phyloP scores from a whole-genome alignment of 805 yeast species.

The Cyberlindnera misumaiensis region DNA sequence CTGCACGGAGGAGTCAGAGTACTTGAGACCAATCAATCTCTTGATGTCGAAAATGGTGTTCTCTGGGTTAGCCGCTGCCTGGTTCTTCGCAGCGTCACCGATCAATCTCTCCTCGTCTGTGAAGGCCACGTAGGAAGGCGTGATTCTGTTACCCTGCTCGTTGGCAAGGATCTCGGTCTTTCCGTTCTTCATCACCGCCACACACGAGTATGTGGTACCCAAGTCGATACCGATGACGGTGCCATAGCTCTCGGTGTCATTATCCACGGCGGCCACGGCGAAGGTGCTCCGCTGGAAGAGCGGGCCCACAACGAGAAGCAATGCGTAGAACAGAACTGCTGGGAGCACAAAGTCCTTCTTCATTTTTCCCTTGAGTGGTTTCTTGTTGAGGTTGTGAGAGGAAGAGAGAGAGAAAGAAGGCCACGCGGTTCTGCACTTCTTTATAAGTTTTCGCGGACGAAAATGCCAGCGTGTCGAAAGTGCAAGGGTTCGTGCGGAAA shows the following conservation, averaged over 20 bases:
- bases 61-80: conserved; percentile 80
- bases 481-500: no score
- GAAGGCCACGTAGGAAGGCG: conserved; percentile 92
- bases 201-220: conserved; percentile 97
- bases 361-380: conserved; percentile 4
- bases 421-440: no score
- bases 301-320: conserved; percentile 22
- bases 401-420: neutral
- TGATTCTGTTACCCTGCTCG: conserved; percentile 96
- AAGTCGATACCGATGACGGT: conserved; percentile 89
- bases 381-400: neutral
- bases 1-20: conserved; percentile 69
- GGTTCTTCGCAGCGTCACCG: conserved; percentile 96
- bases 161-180: conserved; percentile 90
- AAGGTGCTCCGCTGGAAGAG: conserved; percentile 16
- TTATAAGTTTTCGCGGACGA: conserved; percentile 6
- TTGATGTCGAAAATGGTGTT: conserved; percentile 90
- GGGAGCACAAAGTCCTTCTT: conserved; percentile 27
- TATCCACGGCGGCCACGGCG: conserved; percentile 25
- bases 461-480: conserved; percentile 5
- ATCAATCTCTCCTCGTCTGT: conserved; percentile 87
- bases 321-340: conserved; percentile 27
- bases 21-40: conserved; percentile 84
- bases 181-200: conserved; percentile 79
- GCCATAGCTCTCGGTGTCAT: conserved; percentile 41